Evolutionary conservation across 2,329 filamentous ascomycete genomes (phyloP), one percentile per base, ranked within the genome.

Genomic region (Neonectria sp.): DNA sequence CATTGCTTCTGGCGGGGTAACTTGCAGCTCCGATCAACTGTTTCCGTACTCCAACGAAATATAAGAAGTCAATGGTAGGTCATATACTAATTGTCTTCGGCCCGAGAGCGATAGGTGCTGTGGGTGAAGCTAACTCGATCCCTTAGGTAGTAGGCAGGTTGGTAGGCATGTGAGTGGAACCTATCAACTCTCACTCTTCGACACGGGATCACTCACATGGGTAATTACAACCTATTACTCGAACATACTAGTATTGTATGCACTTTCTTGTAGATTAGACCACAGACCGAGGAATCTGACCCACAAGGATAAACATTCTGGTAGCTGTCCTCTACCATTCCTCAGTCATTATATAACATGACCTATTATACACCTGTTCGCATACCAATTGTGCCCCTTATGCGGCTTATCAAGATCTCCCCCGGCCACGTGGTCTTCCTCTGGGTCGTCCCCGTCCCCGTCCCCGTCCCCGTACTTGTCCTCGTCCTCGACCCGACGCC

Each of bases 401-500:
- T 29, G 12, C 13, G 13, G 6, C 29, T 27, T n/a, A 33, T 37
- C 31, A 48, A 48, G 5, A 13, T 24, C 43, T 48, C n/a, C 56
- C 55, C 35, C 62, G 29, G 31, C 62, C 55, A 15, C 46, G 62
- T 29, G 73, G 64, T 45, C 72, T 57, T 3, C 71, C 63, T 25
- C 72, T 65, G 5, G 65, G 67, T n/a, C 68, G 48, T 15, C 60
- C 58, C n/a, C 61, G 55, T 17, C 61, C 69, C 21, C 68, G 43
- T 3, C 67, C 58, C n/a, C 71, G 43, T 6, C 68, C 60, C 40
- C 65, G 29, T 2, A 63, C 63, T 27, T 71, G 65, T 52, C 77
- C 68, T 33, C 76, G 68, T 5, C 76, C 71, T 29, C 73, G 66
- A 15, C 72, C 71, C 33, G 55, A 6, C 33, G 56, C 15, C 63